Base-by-base conservation (phyloP, 2,329 filamentous ascomycete species). In the Dactylellina cionopaga region DNA sequence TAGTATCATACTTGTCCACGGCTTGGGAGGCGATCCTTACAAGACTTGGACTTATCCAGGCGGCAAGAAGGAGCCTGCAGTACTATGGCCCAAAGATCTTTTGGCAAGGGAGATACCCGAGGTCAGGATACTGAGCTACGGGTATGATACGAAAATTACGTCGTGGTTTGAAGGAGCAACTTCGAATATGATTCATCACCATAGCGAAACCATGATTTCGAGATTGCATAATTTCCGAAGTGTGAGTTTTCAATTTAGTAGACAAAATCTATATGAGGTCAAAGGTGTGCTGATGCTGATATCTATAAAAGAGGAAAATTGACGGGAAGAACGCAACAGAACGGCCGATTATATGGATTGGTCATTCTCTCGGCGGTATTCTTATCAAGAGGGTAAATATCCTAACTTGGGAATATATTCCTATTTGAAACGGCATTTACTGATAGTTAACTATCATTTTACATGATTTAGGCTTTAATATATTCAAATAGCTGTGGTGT, bases 31-130 rank as follows among this genome's bases (percentile, higher is more conserved):
- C 5, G 75, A 77, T 46, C 74, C 75, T 33, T 77, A 70, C 65
- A 75, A 60, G 62, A 77, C 76, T 39, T 77, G 76, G 76, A 77
- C 76, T 49, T 68, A 74, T 41, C 25, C 70, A 15, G 63, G 41
- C 15, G 55, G 74, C 33, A 55, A 75, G 58, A 66, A 62, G 69
- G 58, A 65, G 13, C 52, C 54, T 54, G 63, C 73, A 13, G 75
- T 78, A 25, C 54, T 78, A 58, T 78, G 77, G 77, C 70, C 77
- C 43, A 69, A 75, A 41, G 77, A 78, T 66, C 75, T 78, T 15
- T 74, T 78, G 5, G 73, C 76, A 22, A 39, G 52, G 7, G 77
- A 78, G 49, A 74, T 78, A 25, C 77, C 77, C 4, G 77, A 76
- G 51, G 77, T 77, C 41, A 64, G 77, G 24, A 77, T 78, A 24